phyloP scores from a whole-genome alignment of 1,284 basidiomycete genomes.

The Tilletia setariae region DNA sequence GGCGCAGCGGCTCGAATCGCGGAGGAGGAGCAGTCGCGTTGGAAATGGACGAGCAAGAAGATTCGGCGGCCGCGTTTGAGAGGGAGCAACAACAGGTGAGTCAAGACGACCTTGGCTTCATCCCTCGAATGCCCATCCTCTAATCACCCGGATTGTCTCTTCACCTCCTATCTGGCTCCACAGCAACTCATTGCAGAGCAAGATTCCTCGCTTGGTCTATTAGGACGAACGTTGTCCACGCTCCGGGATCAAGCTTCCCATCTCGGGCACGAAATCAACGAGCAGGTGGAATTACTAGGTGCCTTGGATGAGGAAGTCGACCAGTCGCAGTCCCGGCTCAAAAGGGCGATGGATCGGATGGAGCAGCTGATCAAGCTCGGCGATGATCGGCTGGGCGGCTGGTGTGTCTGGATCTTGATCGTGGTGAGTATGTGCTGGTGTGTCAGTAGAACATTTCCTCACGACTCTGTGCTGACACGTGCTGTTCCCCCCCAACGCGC shows the following conservation, averaged over 20 bases:
- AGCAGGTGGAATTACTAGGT: slow-evolving; percentile 49
- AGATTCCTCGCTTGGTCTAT: slow-evolving; percentile 46
- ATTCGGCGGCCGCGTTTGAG: slow-evolving; percentile 42
- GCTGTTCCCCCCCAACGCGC: not conserved
- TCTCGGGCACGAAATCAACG: slow-evolving; percentile 49
- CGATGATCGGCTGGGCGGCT: slow-evolving; percentile 49
- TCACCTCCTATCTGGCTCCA: not conserved
- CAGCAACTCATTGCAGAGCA: slow-evolving; percentile 44
- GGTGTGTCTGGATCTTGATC: slow-evolving; percentile 53
- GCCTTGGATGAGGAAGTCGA: slow-evolving; percentile 50
- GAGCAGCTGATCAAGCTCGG: slow-evolving; percentile 42
- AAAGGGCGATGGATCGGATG: slow-evolving; percentile 46
- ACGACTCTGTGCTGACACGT: not conserved
- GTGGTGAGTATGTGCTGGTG: slow-evolving; percentile 24
- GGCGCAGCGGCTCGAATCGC: not conserved
- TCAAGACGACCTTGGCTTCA: not conserved
- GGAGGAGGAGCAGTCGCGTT: slow-evolving; percentile 23
- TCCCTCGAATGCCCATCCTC: not conserved
- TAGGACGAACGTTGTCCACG: slow-evolving; percentile 40
- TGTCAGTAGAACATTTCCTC: not conserved
- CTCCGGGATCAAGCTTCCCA: slow-evolving; percentile 45
- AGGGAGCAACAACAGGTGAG: slow-evolving; percentile 50
- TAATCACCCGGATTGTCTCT: not conserved
- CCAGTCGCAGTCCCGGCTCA: slow-evolving; percentile 35
- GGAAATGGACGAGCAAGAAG: slow-evolving; percentile 32